Percentiles rank a stretch among this genome's conserved stretches.
These are phyloP conservation scores for Nitzschia inconspicua DNA, from an alignment of 108 stramenopile species.

Conservation along the genomic window DNA sequence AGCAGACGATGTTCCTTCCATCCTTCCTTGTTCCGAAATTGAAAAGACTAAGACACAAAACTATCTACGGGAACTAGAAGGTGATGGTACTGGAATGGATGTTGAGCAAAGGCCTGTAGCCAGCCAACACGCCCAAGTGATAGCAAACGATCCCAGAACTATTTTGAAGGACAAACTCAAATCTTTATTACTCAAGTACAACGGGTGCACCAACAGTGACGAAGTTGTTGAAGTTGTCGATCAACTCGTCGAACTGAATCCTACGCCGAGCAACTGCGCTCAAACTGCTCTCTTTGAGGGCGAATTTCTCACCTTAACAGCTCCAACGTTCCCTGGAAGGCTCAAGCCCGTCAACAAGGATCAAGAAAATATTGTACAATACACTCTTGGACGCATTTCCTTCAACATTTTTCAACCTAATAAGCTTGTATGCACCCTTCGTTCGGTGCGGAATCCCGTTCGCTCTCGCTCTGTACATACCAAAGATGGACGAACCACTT, in stretches of 20 bases:
- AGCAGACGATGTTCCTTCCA: no score
- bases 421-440: conserved; percentile 36
- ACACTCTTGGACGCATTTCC: conserved; percentile 48
- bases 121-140: neutral
- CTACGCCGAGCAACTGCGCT: conserved; percentile 1
- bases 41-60: no score
- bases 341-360: conserved; percentile 13
- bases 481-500: conserved; percentile 8
- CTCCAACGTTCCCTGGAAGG: conserved; percentile 47
- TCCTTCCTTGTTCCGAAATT: no score
- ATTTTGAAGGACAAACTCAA: conserved; percentile 14
- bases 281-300: conserved; percentile 9
- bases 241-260: conserved; percentile 15
- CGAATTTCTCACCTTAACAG: conserved; percentile 15
- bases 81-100: no score
- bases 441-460: conserved; percentile 33
- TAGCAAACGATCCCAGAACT: neutral
- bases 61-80: no score
- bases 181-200: conserved; percentile 5
- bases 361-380: conserved; percentile 24
- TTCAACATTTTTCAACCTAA: conserved; percentile 56
- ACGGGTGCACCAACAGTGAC: conserved; percentile 3
- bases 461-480: neutral
- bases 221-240: conserved; percentile 16
- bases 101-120: neutral